Evolutionary conservation across 441 rosid genomes (phyloP).

Genomic region (Jatropha podagrica): DNA sequence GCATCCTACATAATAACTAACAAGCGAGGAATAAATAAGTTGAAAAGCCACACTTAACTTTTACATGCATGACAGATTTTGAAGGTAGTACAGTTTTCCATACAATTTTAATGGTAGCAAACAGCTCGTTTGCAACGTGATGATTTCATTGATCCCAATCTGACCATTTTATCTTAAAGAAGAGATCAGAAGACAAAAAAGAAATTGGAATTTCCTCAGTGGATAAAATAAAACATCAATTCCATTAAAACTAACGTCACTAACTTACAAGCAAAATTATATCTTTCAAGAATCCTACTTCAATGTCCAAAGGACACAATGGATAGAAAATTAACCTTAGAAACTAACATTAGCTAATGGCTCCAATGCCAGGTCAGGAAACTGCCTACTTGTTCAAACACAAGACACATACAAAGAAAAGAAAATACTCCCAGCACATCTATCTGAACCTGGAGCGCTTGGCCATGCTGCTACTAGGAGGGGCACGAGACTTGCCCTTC

Average conservation of each 20-base stretch:
- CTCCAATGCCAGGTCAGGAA: conserved; percentile 11
- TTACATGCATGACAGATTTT: background rate
- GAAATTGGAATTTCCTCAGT: too few species aligned
- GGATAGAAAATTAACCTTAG: background rate
- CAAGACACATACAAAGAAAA: background rate
- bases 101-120: background rate
- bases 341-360: conserved; percentile 7
- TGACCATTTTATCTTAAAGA: background rate
- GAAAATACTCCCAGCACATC: background rate
- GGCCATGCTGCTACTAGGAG: conserved; percentile 20
- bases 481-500: conserved; percentile 66
- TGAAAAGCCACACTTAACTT: background rate
- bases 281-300: conserved; percentile 9
- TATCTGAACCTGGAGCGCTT: conserved; percentile 26
- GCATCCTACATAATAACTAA: too few species aligned
- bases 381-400: conserved; percentile 3
- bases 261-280: conserved; percentile 3
- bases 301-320: background rate
- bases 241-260: background rate
- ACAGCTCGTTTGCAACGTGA: background rate
- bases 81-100: background rate
- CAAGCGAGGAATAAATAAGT: too few species aligned
- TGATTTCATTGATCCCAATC: background rate
- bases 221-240: too few species aligned
- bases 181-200: background rate